Conservation (phyloP, 495 filamentous ascomycete genomes). For the Annulohypoxylon moriforme region DNA sequence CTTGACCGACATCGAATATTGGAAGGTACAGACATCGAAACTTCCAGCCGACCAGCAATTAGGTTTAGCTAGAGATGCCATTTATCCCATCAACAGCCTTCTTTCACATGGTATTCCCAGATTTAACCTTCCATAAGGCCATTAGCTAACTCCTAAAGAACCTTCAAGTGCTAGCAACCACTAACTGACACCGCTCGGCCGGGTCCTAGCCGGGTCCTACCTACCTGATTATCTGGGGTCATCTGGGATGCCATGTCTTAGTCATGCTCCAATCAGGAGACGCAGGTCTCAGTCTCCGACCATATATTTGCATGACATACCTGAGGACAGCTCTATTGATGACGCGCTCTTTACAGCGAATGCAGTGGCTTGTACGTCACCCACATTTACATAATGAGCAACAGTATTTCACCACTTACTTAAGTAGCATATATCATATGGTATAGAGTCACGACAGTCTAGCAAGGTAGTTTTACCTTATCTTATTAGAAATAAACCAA, state of each 20-base stretch:
- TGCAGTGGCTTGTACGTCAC: slow-evolving; percentile 6
- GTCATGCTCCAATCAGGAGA: slow-evolving; percentile 7
- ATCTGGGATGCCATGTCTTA: slow-evolving; percentile 2
- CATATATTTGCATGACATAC: background rate
- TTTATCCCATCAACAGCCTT: background rate
- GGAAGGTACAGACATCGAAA: background rate
- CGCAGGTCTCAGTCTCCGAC: background rate
- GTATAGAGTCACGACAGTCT: too few species aligned
- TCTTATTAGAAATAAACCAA: too few species aligned
- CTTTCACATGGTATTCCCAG: background rate
- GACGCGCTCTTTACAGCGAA: background rate
- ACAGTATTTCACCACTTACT: background rate
- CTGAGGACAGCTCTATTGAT: background rate
- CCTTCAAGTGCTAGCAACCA: background rate
- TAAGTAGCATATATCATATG: too few species aligned
- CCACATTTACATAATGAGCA: background rate
- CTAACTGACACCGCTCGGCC: background rate
- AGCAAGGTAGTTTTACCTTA: too few species aligned
- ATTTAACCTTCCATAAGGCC: slow-evolving; percentile 8
- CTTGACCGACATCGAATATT: background rate
- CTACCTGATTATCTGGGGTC: background rate
- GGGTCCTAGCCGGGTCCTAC: background rate
- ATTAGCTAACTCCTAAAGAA: background rate
- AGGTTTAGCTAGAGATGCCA: slow-evolving; percentile 13
- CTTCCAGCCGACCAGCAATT: background rate